These are phyloP conservation scores for Cordia subcordata DNA, from an alignment of 257 asterid genomes.

Conservation along the genomic window DNA sequence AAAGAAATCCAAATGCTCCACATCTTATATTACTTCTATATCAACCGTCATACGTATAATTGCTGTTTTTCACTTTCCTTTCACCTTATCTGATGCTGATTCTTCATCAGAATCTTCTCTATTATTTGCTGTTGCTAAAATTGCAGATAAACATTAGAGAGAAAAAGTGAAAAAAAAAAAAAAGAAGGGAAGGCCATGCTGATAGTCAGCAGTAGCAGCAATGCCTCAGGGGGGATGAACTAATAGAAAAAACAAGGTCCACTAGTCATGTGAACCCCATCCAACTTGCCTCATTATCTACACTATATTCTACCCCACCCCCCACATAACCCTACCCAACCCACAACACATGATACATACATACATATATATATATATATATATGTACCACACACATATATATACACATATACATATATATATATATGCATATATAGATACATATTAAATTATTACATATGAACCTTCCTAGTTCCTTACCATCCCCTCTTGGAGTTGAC, in stretches of 20 bases:
- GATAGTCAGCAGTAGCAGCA: constrained; percentile 30
- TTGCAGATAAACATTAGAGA: constrained; percentile 23
- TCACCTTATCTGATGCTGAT: constrained; percentile 36
- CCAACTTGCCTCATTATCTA: constrained; percentile 31
- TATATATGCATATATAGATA: too few species aligned
- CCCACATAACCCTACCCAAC: constrained; percentile 37
- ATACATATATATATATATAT: too few species aligned
- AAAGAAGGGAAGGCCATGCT: constrained; percentile 24
- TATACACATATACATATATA: too few species aligned
- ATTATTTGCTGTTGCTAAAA: constrained; percentile 32
- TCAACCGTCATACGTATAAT: too few species aligned
- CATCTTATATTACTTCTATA: too few species aligned
- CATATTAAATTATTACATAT: too few species aligned
- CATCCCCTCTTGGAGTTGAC: constrained; percentile 41
- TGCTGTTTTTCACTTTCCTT: neutral
- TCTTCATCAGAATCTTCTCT: constrained; percentile 32
- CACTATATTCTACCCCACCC: constrained; percentile 36
- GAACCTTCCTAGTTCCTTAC: constrained; percentile 73
- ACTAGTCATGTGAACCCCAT: constrained; percentile 64
- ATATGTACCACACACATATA: too few species aligned
- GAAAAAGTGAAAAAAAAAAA: neutral
- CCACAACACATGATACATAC: constrained; percentile 37
- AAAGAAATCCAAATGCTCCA: too few species aligned
- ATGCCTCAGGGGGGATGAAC: constrained; percentile 73
- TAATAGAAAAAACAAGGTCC: constrained; percentile 41